These are phyloP conservation scores for Sungouiella blattae DNA, from an alignment of 805 yeast species.

Conservation along the genomic window DNA sequence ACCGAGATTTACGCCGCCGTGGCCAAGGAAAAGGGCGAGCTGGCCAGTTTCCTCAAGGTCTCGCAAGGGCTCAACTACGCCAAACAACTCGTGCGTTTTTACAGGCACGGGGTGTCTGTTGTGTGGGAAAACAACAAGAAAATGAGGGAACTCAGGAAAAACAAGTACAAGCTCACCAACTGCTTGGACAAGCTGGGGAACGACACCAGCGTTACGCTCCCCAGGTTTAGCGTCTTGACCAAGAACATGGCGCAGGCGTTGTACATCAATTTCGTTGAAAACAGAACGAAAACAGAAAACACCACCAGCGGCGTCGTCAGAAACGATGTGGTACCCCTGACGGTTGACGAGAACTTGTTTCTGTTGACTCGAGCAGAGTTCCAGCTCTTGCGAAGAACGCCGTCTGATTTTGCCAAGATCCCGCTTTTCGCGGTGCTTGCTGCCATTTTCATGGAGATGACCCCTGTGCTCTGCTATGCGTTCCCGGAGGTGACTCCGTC, in stretches of 20 bases:
- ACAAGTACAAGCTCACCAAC: slow-evolving; percentile 18
- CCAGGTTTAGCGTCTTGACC: slow-evolving; percentile 33
- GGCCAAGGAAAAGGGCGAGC: slow-evolving; percentile 13
- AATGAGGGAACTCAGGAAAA: slow-evolving; percentile 14
- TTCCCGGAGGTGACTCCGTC: slow-evolving; percentile 56
- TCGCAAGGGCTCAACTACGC: slow-evolving; percentile 45
- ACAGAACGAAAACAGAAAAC: slow-evolving; percentile 18
- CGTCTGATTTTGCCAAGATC: slow-evolving; percentile 46
- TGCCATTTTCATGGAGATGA: slow-evolving; percentile 49
- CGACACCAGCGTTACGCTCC: slow-evolving; percentile 24
- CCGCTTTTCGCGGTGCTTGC: slow-evolving; percentile 51
- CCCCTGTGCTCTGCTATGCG: slow-evolving; percentile 50
- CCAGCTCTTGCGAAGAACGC: slow-evolving; percentile 49
- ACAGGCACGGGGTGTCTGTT: slow-evolving; percentile 54
- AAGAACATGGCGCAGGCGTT: slow-evolving; percentile 31
- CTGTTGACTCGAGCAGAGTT: slow-evolving; percentile 47
- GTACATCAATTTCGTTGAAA: slow-evolving; percentile 37
- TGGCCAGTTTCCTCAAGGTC: slow-evolving; percentile 16
- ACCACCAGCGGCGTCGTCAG: slow-evolving; percentile 19
- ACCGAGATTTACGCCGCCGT: slow-evolving; percentile 24
- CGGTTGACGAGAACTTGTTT: slow-evolving; percentile 19
- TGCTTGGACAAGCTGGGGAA: slow-evolving; percentile 21
- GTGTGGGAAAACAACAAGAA: slow-evolving; percentile 45
- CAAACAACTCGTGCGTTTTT: slow-evolving; percentile 46
- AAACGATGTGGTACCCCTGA: slow-evolving; percentile 3